A percentile compares a stretch with the other conserved stretches of the same genome.
phyloP scores from a whole-genome alignment of 2,329 filamentous ascomycete species.

The Nakataea oryzae region DNA sequence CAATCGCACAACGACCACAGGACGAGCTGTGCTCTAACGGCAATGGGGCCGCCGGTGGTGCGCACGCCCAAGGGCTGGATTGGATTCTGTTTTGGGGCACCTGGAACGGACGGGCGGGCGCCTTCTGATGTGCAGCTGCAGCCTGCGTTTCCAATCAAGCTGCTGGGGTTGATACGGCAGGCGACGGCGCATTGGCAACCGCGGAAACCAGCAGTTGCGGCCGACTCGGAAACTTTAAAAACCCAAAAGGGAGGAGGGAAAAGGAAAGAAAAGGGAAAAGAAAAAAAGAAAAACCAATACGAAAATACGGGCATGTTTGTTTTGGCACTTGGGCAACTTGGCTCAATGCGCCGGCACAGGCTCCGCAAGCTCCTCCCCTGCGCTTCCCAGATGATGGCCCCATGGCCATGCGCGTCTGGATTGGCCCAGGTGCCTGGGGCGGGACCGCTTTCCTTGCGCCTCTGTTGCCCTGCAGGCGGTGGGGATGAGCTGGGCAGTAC shows the following conservation, averaged over 20 bases:
- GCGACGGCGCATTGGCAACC: background rate
- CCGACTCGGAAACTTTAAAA: background rate
- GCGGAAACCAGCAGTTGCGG: background rate
- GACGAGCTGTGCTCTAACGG: too few relatives aligned
- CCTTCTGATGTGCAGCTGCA: background rate
- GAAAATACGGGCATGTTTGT: background rate
- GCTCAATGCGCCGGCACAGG: background rate
- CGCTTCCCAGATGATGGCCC: background rate
- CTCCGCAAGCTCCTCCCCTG: background rate
- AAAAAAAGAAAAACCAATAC: background rate
- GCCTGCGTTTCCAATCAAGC: too few relatives aligned
- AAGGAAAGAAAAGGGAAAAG: background rate
- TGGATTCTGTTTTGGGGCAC: background rate
- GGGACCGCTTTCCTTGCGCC: background rate
- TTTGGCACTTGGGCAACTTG: too few relatives aligned
- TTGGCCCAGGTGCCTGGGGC: background rate
- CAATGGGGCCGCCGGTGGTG: background rate
- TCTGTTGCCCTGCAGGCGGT: background rate
- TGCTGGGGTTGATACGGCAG: background rate
- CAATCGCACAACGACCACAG: background rate
- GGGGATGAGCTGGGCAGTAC: background rate
- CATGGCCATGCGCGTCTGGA: background rate
- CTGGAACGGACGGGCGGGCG: background rate
- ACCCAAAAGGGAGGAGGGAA: too few relatives aligned
- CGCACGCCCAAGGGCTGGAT: background rate